These are phyloP conservation scores for Paracoccidioides lutzii DNA, from an alignment of 2,329 filamentous ascomycete species.

Conservation along the genomic window DNA sequence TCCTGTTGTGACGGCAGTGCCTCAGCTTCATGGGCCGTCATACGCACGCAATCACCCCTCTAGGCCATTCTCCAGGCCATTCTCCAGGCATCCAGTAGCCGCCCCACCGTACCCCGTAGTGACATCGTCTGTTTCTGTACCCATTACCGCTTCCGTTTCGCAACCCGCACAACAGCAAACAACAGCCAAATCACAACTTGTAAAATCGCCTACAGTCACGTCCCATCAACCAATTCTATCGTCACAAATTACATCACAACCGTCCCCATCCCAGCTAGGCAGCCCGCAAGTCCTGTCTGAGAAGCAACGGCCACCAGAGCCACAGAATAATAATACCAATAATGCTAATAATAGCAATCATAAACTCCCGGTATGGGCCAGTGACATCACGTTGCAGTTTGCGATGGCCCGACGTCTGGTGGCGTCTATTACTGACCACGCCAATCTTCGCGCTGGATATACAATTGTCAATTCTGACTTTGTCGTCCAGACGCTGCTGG, in stretches of 20 bases:
- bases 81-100: conserved; percentile 1
- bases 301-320: neutral
- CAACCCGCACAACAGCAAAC: conserved; percentile 10
- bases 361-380: conserved; percentile 2
- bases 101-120: conserved; percentile 9
- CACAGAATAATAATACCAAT: neutral
- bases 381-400: conserved; percentile 7
- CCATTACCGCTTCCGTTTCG: conserved; percentile 3
- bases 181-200: neutral
- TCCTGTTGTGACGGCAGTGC: conserved; percentile 9
- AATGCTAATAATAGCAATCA: neutral
- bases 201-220: neutral
- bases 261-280: conserved; percentile 16
- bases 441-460: conserved; percentile 33
- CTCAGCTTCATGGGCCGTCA: conserved; percentile 17
- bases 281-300: conserved; percentile 6
- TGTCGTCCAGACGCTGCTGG: conserved; percentile 31
- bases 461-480: conserved; percentile 32
- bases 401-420: conserved; percentile 26
- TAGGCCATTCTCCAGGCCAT: conserved; percentile 19
- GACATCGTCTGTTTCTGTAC: neutral
- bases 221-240: neutral
- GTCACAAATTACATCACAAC: neutral
- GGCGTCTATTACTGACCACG: conserved; percentile 33
- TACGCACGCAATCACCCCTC: conserved; percentile 18